Percentiles rank a stretch among this genome's conserved stretches.
Conservation (phyloP, 2,329 filamentous ascomycete genomes). For the Ophiostoma sp. region DNA sequence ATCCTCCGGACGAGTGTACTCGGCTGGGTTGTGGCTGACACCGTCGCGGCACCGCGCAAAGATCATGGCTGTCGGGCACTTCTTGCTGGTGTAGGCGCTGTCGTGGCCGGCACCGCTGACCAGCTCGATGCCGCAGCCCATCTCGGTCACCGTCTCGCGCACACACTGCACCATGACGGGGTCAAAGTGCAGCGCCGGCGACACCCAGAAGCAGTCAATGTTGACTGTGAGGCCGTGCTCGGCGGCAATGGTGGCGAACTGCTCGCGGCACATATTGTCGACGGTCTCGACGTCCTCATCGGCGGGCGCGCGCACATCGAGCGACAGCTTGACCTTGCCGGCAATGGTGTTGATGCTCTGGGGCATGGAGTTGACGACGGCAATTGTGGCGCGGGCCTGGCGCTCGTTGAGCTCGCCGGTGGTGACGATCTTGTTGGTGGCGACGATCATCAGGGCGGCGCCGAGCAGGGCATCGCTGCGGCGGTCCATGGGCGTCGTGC, state of each 20-base stretch:
- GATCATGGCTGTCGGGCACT: conserved; percentile 62
- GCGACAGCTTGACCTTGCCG: conserved; percentile 59
- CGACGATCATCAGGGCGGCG: conserved; percentile 60
- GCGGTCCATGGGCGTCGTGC: conserved; percentile 56
- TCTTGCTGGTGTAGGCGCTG: conserved; percentile 55
- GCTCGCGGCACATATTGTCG: conserved; percentile 36
- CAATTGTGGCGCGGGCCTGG: conserved; percentile 61
- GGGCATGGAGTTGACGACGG: conserved; percentile 59
- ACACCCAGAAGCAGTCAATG: conserved; percentile 25
- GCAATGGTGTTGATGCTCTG: conserved; percentile 71
- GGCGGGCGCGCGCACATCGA: conserved; percentile 59
- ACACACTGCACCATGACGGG: conserved; percentile 26
- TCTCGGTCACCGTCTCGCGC: conserved; percentile 13
- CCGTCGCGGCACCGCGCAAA: conserved; percentile 61
- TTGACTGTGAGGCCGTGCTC: conserved; percentile 20
- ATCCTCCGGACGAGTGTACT: conserved; percentile 56
- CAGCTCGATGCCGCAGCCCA: conserved; percentile 22
- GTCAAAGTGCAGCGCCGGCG: conserved; percentile 26
- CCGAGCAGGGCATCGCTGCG: conserved; percentile 34
- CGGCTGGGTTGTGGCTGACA: conserved; percentile 58
- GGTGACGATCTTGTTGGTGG: conserved; percentile 58
- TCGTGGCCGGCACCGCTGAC: conserved; percentile 41
- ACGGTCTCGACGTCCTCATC: conserved; percentile 54
- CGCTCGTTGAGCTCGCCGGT: conserved; percentile 36
- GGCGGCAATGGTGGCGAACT: conserved; percentile 21